phyloP scores from a whole-genome alignment of 2,329 filamentous ascomycete genomes.

The Epichloe glyceriae region DNA sequence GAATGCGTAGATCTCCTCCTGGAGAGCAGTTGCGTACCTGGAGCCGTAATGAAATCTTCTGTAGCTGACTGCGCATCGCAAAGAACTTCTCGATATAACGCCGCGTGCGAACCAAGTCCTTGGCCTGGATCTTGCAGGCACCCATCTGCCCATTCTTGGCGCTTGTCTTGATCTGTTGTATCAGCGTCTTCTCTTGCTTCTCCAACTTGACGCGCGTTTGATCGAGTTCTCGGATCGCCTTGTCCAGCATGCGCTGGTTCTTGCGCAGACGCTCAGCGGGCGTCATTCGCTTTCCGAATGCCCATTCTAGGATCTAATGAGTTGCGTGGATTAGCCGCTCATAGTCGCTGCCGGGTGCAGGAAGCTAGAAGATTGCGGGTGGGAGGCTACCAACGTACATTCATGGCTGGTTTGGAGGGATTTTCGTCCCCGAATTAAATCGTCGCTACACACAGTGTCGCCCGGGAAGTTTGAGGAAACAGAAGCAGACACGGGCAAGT shows the following conservation, averaged over 20 bases:
- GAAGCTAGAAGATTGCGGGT: not conserved
- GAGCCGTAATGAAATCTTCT: slow-evolving; percentile 88
- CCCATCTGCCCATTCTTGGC: slow-evolving; percentile 97
- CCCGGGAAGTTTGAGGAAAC: not conserved
- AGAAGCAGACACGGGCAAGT: not conserved
- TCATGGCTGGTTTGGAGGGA: slow-evolving; percentile 31
- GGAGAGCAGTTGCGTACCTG: slow-evolving; percentile 45
- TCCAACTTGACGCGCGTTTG: slow-evolving; percentile 91
- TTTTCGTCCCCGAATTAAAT: not conserved
- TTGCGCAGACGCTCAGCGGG: slow-evolving; percentile 81
- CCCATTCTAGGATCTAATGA: slow-evolving; percentile 86
- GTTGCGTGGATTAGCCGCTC: slow-evolving; percentile 8
- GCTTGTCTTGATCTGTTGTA: slow-evolving; percentile 93
- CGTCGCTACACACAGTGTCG: not conserved
- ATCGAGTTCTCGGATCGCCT: slow-evolving; percentile 92
- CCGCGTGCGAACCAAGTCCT: slow-evolving; percentile 86
- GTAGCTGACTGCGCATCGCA: slow-evolving; percentile 90
- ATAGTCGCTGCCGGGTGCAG: not conserved
- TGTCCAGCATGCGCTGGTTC: slow-evolving; percentile 93
- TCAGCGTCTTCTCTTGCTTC: slow-evolving; percentile 96
- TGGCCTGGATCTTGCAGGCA: slow-evolving; percentile 96
- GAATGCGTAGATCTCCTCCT: not conserved
- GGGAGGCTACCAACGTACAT: slow-evolving; percentile 29
- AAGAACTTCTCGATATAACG: slow-evolving; percentile 98
- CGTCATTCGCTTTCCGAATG: slow-evolving; percentile 98